A percentile compares a stretch with the other conserved stretches of the same genome.
Conservation (phyloP, 345 rosid species). For the Pugionium cornutum region DNA sequence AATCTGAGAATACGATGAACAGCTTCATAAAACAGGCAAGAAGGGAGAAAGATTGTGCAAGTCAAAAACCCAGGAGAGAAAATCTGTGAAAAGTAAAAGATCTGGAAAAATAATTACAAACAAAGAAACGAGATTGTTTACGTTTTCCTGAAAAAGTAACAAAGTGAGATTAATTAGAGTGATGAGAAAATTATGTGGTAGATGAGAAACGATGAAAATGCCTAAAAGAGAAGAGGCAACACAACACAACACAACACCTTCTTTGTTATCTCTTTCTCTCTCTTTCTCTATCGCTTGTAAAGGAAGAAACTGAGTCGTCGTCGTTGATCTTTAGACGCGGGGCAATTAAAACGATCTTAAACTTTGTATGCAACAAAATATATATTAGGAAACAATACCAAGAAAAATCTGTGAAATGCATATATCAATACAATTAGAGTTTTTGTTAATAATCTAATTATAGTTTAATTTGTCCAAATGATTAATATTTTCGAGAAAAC, state of each 20-base stretch:
- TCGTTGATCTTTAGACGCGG: slow-evolving; percentile 48
- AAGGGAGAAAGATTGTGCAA: slow-evolving; percentile 23
- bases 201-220: slow-evolving; percentile 44
- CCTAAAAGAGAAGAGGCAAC: slow-evolving; percentile 4
- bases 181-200: slow-evolving; percentile 22
- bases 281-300: slow-evolving; percentile 31
- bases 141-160: not conserved
- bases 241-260: slow-evolving; percentile 20
- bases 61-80: slow-evolving; percentile 20
- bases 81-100: slow-evolving; percentile 1
- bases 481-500: not conserved
- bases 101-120: not conserved
- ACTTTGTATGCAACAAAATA: not conserved
- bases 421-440: not conserved
- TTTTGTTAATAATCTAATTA: no score
- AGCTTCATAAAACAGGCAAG: not conserved
- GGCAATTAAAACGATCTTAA: slow-evolving; percentile 24
- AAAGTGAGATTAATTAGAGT: slow-evolving; percentile 1
- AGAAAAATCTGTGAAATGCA: not conserved
- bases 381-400: not conserved
- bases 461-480: not conserved
- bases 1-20: slow-evolving; percentile 1
- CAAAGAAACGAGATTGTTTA: not conserved
- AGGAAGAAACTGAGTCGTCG: slow-evolving; percentile 42
- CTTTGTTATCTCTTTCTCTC: not conserved